A percentile compares a stretch with the other conserved stretches of the same genome.
phyloP scores from a whole-genome alignment of 495 filamentous ascomycete species.

The Corynascus novoguineensis region DNA sequence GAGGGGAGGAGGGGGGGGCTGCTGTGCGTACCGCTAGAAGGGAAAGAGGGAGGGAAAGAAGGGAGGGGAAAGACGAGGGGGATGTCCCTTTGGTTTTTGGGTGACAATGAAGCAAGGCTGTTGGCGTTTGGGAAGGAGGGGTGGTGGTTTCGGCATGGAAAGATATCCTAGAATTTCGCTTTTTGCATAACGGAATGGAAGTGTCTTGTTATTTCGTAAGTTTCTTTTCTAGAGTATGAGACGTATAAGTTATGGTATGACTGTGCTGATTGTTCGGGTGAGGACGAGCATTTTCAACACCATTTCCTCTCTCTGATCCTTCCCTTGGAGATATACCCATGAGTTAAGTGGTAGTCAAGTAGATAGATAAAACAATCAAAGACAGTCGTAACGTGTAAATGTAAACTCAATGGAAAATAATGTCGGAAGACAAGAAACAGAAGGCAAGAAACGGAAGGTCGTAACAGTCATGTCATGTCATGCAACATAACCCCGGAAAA shows the following conservation, averaged over 20 bases:
- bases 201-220: neutral
- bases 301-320: too few species aligned
- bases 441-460: neutral
- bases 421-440: neutral
- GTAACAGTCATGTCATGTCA: neutral
- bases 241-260: neutral
- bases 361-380: too few species aligned
- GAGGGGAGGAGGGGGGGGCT: neutral
- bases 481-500: neutral
- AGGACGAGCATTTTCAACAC: too few species aligned
- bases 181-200: conserved; percentile 3
- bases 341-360: too few species aligned
- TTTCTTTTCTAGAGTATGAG: neutral
- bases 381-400: too few species aligned
- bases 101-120: neutral
- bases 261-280: too few species aligned
- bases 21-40: neutral
- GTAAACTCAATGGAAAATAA: too few species aligned
- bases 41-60: neutral
- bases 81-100: neutral
- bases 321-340: too few species aligned
- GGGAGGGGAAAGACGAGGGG: neutral
- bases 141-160: neutral
- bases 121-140: conserved; percentile 3
- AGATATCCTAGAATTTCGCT: conserved; percentile 10